A percentile compares a stretch with the other conserved stretches of the same genome.
phyloP scores from a whole-genome alignment of 2,329 filamentous ascomycete genomes.

The Xylaria digitata region DNA sequence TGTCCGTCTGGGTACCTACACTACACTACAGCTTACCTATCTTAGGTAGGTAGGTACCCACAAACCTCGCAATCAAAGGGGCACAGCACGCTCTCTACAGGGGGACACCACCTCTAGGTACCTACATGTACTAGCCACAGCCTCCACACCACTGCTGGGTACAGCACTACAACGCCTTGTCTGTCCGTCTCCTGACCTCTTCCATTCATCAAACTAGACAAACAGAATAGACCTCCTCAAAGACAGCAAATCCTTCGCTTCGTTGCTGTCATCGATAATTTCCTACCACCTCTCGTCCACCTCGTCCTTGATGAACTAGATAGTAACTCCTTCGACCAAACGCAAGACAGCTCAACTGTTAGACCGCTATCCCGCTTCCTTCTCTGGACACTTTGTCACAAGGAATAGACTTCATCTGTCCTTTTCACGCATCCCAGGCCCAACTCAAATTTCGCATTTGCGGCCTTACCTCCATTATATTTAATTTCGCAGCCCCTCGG shows the following conservation, averaged over 20 bases:
- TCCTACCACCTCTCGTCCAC: neutral
- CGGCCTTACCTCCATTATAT: slow-evolving; percentile 4
- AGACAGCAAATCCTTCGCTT: slow-evolving; percentile 23
- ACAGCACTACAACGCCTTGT: slow-evolving; percentile 19
- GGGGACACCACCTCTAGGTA: no score
- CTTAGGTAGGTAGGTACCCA: neutral
- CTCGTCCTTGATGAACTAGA: neutral
- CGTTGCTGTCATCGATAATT: neutral
- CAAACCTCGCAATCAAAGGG: slow-evolving; percentile 24
- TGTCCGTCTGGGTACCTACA: slow-evolving; percentile 23
- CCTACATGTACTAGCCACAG: neutral
- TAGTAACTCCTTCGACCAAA: neutral
- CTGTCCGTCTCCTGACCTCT: slow-evolving; percentile 17
- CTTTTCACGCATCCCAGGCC: slow-evolving; percentile 18
- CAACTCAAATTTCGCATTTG: slow-evolving; percentile 18
- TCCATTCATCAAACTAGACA: slow-evolving; percentile 10
- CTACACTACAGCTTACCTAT: neutral
- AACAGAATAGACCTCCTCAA: slow-evolving; percentile 13
- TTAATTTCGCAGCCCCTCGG: neutral
- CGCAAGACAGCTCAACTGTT: neutral
- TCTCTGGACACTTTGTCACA: slow-evolving; percentile 9
- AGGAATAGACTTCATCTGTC: slow-evolving; percentile 13
- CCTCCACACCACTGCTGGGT: neutral
- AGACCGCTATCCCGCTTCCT: slow-evolving; percentile 8
- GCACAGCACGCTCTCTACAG: neutral